Evolutionary conservation across 2,329 filamentous ascomycete species (phyloP), one percentile per base, ranked within the genome.

Genomic region (Xylariales sp.): DNA sequence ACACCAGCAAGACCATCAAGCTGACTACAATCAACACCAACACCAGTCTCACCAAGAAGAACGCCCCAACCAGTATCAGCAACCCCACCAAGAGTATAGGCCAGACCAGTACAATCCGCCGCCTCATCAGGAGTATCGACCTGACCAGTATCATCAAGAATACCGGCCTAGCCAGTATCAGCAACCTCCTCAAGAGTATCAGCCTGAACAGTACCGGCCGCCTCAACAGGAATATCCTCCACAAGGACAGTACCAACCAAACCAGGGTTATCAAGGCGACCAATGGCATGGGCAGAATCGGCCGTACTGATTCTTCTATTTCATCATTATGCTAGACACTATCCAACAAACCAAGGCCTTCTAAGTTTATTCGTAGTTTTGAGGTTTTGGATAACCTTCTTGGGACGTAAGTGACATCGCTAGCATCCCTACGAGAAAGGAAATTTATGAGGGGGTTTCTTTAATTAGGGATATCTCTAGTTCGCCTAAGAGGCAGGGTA

Each of bases 221-320:
- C 67, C 59, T 12, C 60, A 41, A 2, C 59, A 62, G n/a, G 30
- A 3, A 16, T 36, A 62, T 41, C 52, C 61, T 32, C 55, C 36
- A n/a, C 28, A 64, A 7, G 69, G 68, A 39, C 68, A 70, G 16
- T n/a, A 64, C 45, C 71, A 73, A 58, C 71, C 73, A 45, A 43
- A 18, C 9, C 46, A 58, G 10, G 36, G 7, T 28, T 53, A 64
- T 53, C 62, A 64, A 58, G 30, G 30, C 10, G 55, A 49, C 73
- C 75, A 72, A 52, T 70, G 69, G 59, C 75, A 77, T 69, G 65
- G 76, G 62, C 64, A 78, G 65, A 69, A 80, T 57, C 75, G 73
- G 3, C 61, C 61, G 5, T 77, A 76, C 63, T 76, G 28, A 74
- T 32, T 8, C 16, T 5, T 18, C 2, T 30, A 32, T 18, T n/a